Evolutionary conservation across 169 alveolate genomes (phyloP), one percentile per base, ranked within the genome.

Genomic region (Ichthyophthirius multifiliis): DNA sequence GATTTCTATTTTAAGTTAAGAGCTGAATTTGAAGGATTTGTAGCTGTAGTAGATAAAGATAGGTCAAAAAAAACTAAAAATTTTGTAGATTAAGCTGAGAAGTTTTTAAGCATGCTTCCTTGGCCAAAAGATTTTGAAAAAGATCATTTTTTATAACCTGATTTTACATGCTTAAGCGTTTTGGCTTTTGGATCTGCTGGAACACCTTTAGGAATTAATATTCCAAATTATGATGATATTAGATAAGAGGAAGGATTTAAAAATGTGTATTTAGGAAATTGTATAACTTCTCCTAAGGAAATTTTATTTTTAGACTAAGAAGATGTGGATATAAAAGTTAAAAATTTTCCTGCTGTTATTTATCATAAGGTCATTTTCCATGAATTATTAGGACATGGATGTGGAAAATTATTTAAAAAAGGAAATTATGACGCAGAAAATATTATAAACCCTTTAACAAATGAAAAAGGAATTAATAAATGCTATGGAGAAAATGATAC

Each of bases 381-480:
- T 75, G 94, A 90, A 62, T 83, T 92, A 3, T 76, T 92, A 7
- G 96, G 96, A 6, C 96, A 92, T 76, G 96, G 96, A 1, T 73
- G 93, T 37, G 96, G 96, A 35, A 92, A 88, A 43, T 78, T 90
- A 7, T 82, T 92, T 44, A 47, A 32, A 18, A 63, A 85, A 73
- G 79, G 87, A 32, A 67, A 67, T 39, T 67, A 34, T 12, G 77
- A 67, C 16, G 48, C 43, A 37, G 77, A 67, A 39, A 67, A 67
- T n/a, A 37, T 39, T 23, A 5, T 37, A 2, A 39, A 67, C 6
- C 77, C 77, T 30, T 67, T 67, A 37, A 67, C 77, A n/a, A 41
- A 41, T 37, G 77, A 67, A 67, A 67, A 67, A 37, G 71, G 71
- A 27, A 67, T 67, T 15, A 67, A 13, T 5, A 37, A 23, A 23